A percentile compares a stretch with the other conserved stretches of the same genome.
These are phyloP conservation scores for Fraxinus baroniana DNA, from an alignment of 305 asterid genomes.

Conservation along the genomic window DNA sequence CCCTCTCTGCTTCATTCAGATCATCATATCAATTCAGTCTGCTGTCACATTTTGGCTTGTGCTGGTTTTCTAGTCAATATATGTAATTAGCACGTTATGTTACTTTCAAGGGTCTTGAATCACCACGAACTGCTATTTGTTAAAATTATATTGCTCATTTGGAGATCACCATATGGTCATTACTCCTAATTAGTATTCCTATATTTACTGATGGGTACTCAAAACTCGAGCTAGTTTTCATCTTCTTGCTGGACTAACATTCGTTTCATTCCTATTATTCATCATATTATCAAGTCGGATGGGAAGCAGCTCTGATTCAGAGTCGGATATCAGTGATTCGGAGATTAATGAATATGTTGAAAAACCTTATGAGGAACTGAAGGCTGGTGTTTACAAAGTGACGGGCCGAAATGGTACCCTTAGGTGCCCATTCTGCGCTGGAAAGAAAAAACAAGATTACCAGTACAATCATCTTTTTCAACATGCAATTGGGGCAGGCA, in stretches of 20 bases:
- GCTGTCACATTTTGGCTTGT: background rate
- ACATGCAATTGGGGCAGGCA: conserved; percentile 81
- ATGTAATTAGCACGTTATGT: background rate
- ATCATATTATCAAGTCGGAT: conserved; percentile 38
- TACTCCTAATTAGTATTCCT: background rate
- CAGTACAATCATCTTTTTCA: conserved; percentile 69
- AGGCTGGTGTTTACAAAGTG: conserved; percentile 62
- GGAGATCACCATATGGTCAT: background rate
- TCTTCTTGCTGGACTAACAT: background rate
- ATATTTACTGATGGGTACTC: background rate
- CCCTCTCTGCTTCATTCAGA: background rate
- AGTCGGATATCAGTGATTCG: conserved; percentile 75
- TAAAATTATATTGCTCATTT: background rate
- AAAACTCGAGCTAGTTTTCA: background rate
- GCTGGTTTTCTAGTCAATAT: background rate
- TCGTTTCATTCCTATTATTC: background rate
- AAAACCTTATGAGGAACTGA: conserved; percentile 65
- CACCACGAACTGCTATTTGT: background rate
- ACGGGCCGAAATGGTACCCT: conserved; percentile 73
- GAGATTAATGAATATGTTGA: conserved; percentile 68
- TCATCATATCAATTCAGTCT: background rate
- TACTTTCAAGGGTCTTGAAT: background rate
- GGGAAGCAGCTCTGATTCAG: conserved; percentile 83
- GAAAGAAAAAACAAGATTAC: conserved; percentile 67
- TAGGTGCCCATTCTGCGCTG: conserved; percentile 52